Evolutionary conservation across 495 filamentous ascomycete genomes (phyloP).

Genomic region (Xylaria scruposa): DNA sequence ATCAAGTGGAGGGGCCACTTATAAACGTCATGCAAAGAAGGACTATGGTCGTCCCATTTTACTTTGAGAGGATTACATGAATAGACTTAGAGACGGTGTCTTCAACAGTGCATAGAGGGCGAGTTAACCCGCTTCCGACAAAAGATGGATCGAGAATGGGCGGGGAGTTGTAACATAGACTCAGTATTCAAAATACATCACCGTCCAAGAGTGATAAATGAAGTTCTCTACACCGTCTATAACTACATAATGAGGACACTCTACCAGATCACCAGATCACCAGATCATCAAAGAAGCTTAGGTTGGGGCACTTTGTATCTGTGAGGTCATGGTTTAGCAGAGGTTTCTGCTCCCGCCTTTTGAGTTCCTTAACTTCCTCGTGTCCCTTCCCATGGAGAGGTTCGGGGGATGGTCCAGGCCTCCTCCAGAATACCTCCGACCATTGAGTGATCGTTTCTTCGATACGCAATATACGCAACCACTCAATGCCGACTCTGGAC

Average conservation of each 20-base stretch:
- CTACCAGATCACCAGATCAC: not conserved
- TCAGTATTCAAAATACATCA: not conserved
- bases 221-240: not conserved
- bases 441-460: conserved; percentile 1
- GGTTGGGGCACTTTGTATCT: not conserved
- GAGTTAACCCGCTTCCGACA: not conserved
- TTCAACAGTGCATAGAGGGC: not conserved
- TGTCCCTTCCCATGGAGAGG: not conserved
- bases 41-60: not conserved
- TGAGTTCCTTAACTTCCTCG: not conserved
- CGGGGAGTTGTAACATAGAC: not conserved
- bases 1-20: conserved; percentile 36
- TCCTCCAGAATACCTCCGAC: conserved; percentile 19
- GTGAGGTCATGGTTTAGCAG: not conserved
- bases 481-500: conserved; percentile 7
- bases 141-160: not conserved
- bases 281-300: not conserved
- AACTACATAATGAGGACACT: not conserved
- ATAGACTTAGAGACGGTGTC: not conserved
- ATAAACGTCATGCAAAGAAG: not conserved
- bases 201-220: not conserved
- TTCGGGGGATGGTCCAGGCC: not conserved
- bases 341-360: not conserved
- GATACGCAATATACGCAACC: conserved; percentile 6
- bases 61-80: not conserved